Base-by-base conservation (phyloP, 345 rosid species). In the Moringa oleifera region DNA sequence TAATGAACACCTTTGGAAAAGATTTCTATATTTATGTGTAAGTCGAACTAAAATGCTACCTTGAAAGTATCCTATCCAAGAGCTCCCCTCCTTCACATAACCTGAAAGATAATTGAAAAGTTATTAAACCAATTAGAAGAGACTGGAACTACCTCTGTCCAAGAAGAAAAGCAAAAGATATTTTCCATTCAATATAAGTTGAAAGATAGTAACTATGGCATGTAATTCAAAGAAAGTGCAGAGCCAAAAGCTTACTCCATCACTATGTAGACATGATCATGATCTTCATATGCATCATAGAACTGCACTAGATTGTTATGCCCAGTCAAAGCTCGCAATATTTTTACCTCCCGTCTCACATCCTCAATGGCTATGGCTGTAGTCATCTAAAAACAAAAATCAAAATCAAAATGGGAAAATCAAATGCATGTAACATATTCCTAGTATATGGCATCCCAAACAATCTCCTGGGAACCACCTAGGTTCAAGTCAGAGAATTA, bases 31-130 rank as follows among this genome's bases (percentile, higher is more conserved):
- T n/a, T 16, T 24, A 19, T 20, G 16, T 18, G 21, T 25, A 57
- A 31, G 5, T 23, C 25, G 51, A 19, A 67, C 7, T n/a, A 55
- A 25, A 55, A 1, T 28, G 65, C 24, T 68, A 94, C 99, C 99
- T 94, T 18, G 99, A 80, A 71, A 94, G 97, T 74, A 94, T 90
- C 75, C 95, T 90, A 78, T 94, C 97, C 53, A 94, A 70, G 55
- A 94, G 97, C 80, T 94, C 99, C 55, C 99, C 99, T 68, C 99
- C 99, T 82, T 85, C 95, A 66, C 99, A 94, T 63, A 90, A 68
- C 83, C 99, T 94, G 79, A 66, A 62, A 77, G 46, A 62, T 21
- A 25, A 72, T 64, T 53, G n/a, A 50, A 21, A 52, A 19, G 55
- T 18, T 20, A 62, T 61, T 59, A 68, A 58, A 23, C 25, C 16